These are phyloP conservation scores for Fusarium paranaense DNA, from an alignment of 2,329 filamentous ascomycete species.

Conservation along the genomic window DNA sequence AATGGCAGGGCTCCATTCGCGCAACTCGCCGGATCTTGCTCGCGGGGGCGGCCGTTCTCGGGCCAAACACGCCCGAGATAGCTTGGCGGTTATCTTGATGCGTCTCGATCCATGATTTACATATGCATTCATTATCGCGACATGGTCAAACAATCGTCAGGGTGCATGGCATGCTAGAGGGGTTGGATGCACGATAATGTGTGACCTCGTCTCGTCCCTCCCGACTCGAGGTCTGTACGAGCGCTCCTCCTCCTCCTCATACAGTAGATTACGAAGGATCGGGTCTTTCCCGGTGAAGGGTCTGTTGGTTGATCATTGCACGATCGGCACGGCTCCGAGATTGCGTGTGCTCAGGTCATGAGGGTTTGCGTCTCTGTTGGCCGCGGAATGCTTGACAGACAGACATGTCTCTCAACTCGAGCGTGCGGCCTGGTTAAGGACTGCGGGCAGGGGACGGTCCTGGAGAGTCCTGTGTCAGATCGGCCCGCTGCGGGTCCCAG, in stretches of 20 bases:
- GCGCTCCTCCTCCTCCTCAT: neutral
- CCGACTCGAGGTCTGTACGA: neutral
- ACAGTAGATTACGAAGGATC: conserved; percentile 2
- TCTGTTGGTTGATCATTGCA: conserved; percentile 19
- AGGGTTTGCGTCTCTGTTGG: conserved; percentile 18
- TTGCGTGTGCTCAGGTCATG: conserved; percentile 3
- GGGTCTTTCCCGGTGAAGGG: neutral
- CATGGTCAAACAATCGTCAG: conserved; percentile 18
- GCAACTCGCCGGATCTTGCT: conserved; percentile 4
- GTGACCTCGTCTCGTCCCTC: neutral
- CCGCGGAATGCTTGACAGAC: neutral
- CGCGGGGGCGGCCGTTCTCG: neutral
- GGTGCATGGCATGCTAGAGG: conserved; percentile 19
- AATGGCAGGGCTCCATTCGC: conserved; percentile 14
- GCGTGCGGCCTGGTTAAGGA: neutral
- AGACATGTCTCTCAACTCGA: conserved; percentile 6
- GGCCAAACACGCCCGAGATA: neutral
- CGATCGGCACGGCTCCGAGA: conserved; percentile 20
- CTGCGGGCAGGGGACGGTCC: neutral
- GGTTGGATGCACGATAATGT: neutral
- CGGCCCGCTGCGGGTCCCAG: conserved; percentile 37
- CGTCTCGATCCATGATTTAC: conserved; percentile 8
- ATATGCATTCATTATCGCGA: conserved; percentile 3
- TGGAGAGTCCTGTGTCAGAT: conserved; percentile 34
- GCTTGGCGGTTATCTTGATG: neutral